Base-by-base conservation (phyloP, 805 yeast species). In the Alloascoidea africana region DNA sequence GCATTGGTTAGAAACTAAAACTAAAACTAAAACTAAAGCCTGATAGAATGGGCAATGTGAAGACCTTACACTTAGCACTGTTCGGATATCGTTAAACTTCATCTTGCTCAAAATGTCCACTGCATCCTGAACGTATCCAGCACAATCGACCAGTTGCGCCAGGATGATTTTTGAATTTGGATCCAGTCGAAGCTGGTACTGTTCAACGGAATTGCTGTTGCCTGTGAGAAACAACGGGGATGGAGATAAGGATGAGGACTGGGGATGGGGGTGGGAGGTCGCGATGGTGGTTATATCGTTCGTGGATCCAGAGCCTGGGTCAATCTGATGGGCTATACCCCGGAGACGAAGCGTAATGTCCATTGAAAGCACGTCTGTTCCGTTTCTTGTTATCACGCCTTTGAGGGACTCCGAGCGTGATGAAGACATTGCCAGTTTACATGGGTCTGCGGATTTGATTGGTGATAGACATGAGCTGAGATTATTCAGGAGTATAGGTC, bases 81-180 rank as follows among this genome's bases (percentile, higher is more conserved):
- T n/a, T 8, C n/a, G 30, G n/a, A 23, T 8, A n/a, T 23, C 8
- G 13, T 23, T n/a, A 23, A 23, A 23, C 30, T 23, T 23, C 30
- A 23, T 8, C 8, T 23, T 23, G 8, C n/a, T n/a, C 30, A 23
- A n/a, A 23, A 23, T 23, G 8, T 23, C 30, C 13, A 23, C n/a
- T 8, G 30, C 8, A 8, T 23, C 30, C n/a, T n/a, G 30, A 8
- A 23, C 13, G 30, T 8, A 23, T 8, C 30, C 30, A 23, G 30
- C 30, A 23, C 30, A 23, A 23, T 23, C 30, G 30, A 23, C 30
- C 30, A 23, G n/a, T 23, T 23, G 30, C n/a, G 30, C n/a, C n/a
- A 23, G n/a, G n/a, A 23, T n/a, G 30, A 23, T 23, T 8, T 23
- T 23, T 8, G 13, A 8, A 23, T 23, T n/a, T 23, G 30, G 8